phyloP scores from a whole-genome alignment of 768 basidiomycete species.

The Termitomyces eurrhizus region DNA sequence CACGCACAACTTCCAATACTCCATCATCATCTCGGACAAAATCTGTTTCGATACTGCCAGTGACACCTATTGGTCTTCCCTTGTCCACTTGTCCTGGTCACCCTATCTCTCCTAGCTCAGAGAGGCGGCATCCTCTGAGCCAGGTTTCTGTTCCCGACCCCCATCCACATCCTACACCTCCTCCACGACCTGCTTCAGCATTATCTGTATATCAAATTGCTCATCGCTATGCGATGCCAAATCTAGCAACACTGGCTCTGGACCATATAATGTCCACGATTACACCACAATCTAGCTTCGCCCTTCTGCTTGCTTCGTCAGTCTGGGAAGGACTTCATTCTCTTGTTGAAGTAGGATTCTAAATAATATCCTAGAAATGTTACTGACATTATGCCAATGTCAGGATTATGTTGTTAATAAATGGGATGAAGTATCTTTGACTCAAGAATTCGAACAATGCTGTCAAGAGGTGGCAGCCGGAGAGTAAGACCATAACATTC shows the following conservation, averaged over 20 bases:
- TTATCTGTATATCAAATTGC: constrained; percentile 74
- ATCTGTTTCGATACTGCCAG: constrained; percentile 33
- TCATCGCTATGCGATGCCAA: constrained; percentile 69
- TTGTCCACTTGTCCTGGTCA: constrained; percentile 33
- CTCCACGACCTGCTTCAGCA: constrained; percentile 65
- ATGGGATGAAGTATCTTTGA: constrained; percentile 66
- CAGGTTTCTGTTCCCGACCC: constrained; percentile 50
- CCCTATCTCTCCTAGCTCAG: constrained; percentile 43
- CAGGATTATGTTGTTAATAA: constrained; percentile 75
- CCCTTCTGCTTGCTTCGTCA: constrained; percentile 62
- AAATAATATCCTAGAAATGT: constrained; percentile 8
- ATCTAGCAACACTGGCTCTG: constrained; percentile 59
- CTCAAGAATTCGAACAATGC: constrained; percentile 63
- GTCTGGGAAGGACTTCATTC: constrained; percentile 62
- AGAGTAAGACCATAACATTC: constrained; percentile 46
- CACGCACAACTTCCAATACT: constrained; percentile 13
- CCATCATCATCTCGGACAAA: constrained; percentile 32
- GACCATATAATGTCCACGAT: constrained; percentile 73
- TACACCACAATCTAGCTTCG: constrained; percentile 62
- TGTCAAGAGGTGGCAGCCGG: constrained; percentile 70
- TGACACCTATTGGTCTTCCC: constrained; percentile 28
- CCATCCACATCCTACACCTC: constrained; percentile 63
- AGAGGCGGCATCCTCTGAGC: constrained; percentile 32
- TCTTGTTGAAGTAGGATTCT: constrained; percentile 50
- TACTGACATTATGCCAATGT: constrained; percentile 10